phyloP scores from a whole-genome alignment of 2,329 filamentous ascomycete genomes.

The Cercospora sojina region DNA sequence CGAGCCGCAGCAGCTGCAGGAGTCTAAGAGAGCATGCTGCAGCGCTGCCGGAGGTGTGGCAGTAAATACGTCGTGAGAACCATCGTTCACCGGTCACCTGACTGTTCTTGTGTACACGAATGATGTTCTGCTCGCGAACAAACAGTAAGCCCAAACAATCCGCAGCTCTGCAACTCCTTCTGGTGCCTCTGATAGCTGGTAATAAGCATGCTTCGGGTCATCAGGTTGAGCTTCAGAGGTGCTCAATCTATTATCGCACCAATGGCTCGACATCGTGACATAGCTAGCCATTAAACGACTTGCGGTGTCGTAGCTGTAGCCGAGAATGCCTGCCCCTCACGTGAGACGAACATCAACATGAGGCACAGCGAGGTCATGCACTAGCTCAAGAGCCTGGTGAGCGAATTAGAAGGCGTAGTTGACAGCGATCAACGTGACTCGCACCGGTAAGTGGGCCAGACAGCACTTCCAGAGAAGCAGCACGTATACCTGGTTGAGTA shows the following conservation, averaged over 20 bases:
- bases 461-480: neutral
- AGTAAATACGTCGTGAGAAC: neutral
- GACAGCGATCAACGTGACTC: neutral
- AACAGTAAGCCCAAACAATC: neutral
- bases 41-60: neutral
- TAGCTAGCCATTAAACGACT: neutral
- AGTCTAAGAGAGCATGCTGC: neutral
- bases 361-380: neutral
- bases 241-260: neutral
- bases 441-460: neutral
- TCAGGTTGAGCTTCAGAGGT: neutral
- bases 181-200: neutral
- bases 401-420: neutral
- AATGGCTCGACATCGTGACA: neutral
- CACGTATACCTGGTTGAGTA: neutral
- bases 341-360: neutral
- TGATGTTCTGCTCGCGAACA: neutral
- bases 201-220: neutral
- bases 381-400: neutral
- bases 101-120: neutral
- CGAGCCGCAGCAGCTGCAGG: neutral
- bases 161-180: neutral
- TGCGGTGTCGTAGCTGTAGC: neutral
- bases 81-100: neutral
- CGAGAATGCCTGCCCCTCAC: neutral